phyloP scores from a whole-genome alignment of 345 rosid species.

The Firmiana major region DNA sequence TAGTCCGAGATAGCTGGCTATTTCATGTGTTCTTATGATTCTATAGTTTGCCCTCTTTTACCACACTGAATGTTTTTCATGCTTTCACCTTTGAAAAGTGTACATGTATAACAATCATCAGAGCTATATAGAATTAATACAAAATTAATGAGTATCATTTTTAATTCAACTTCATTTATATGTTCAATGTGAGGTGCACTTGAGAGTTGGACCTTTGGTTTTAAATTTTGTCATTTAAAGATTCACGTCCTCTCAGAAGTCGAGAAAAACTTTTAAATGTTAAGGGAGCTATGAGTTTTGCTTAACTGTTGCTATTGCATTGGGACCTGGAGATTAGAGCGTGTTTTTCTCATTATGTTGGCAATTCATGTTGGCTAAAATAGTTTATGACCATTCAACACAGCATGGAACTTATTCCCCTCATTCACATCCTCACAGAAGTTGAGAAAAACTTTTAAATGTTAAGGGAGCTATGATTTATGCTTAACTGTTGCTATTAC shows the following conservation, averaged over 20 bases:
- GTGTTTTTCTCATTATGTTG: too few species aligned
- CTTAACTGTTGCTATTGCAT: too few species aligned
- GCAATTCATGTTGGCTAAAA: too few species aligned
- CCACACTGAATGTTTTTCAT: not conserved
- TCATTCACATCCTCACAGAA: not conserved
- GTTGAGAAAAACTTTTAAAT: not conserved
- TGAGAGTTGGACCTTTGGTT: not conserved
- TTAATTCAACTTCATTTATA: not conserved
- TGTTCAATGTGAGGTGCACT: not conserved
- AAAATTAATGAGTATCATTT: not conserved
- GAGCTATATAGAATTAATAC: not conserved
- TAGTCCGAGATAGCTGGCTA: constrained; percentile 9
- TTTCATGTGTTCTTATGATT: not conserved
- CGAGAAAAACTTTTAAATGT: too few species aligned
- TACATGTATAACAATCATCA: not conserved
- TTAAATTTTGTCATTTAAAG: not conserved
- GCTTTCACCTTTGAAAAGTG: not conserved
- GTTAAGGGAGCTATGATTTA: too few species aligned
- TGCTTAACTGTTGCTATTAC: not conserved
- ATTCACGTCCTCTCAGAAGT: too few species aligned
- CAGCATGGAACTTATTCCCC: too few species aligned
- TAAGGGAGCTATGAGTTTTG: too few species aligned
- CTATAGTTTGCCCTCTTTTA: not conserved
- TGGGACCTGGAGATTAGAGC: too few species aligned
- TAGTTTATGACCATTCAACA: too few species aligned